Percentiles rank a stretch among this genome's conserved stretches.
These are phyloP conservation scores for Nakazawaea ishiwadae DNA, from an alignment of 805 yeast genomes.

Conservation along the genomic window DNA sequence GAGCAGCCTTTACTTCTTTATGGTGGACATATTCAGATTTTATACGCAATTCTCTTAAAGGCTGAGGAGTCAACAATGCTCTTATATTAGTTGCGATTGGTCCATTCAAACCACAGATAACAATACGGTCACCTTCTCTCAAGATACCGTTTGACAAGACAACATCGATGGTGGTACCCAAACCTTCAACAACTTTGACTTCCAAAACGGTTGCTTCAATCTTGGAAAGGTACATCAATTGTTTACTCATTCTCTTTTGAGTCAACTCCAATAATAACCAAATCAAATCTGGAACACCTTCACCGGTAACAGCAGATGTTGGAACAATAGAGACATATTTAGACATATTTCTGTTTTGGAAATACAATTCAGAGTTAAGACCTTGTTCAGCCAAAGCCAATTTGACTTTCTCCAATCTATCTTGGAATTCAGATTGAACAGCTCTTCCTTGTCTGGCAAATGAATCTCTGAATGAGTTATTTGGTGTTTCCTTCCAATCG, in stretches of 20 bases:
- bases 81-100: constrained; percentile 96
- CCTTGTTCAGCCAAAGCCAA: constrained; percentile 96
- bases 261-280: constrained; percentile 94
- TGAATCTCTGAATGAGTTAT: constrained; percentile 95
- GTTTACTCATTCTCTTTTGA: constrained; percentile 98
- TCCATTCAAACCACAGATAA: constrained; percentile 96
- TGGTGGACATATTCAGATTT: constrained; percentile 96
- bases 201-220: constrained; percentile 96
- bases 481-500: constrained; percentile 88
- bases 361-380: constrained; percentile 93
- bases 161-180: constrained; percentile 98
- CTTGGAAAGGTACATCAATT: constrained; percentile 90
- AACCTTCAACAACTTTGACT: constrained; percentile 97
- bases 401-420: constrained; percentile 78
- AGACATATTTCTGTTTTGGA: constrained; percentile 89
- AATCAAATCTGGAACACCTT: constrained; percentile 98
- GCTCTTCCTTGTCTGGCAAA: constrained; percentile 74
- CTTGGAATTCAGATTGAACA: constrained; percentile 90
- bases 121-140: constrained; percentile 92
- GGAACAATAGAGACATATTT: constrained; percentile 96
- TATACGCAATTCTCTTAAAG: constrained; percentile 90
- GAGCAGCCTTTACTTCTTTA: constrained; percentile 97
- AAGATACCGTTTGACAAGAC: constrained; percentile 94
- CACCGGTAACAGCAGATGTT: constrained; percentile 98
- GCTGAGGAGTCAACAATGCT: constrained; percentile 96